These are phyloP conservation scores for Coriaria nepalensis DNA, from an alignment of 306 rosid species.

Conservation along the genomic window DNA sequence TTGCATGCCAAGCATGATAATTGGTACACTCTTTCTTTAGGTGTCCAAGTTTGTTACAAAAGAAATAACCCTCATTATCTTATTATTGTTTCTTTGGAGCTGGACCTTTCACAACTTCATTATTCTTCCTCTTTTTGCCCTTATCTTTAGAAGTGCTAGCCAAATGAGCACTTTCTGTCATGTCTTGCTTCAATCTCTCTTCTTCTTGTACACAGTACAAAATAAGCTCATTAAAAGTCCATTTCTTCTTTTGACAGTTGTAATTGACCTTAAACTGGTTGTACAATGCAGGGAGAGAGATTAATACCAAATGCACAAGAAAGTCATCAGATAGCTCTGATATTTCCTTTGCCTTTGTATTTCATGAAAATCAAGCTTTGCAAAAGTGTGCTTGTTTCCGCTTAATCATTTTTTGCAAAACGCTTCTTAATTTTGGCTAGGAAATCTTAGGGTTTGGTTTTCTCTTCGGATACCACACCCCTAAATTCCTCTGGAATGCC, in stretches of 20 bases:
- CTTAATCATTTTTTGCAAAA: not conserved
- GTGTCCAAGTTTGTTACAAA: not conserved
- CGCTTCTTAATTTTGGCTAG: not conserved
- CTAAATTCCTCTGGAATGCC: not conserved
- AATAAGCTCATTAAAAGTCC: constrained; percentile 2
- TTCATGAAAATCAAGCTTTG: not conserved
- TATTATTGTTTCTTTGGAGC: not conserved
- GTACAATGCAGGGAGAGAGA: not conserved
- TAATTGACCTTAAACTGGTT: not conserved
- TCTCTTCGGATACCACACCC: not conserved
- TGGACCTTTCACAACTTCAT: not conserved
- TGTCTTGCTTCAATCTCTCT: not conserved
- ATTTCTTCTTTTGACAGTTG: constrained; percentile 1
- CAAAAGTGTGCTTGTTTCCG: not conserved
- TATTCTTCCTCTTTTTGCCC: not conserved
- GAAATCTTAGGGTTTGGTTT: not conserved
- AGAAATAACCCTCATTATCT: not conserved
- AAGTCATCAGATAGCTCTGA: not conserved
- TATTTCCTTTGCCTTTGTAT: not conserved
- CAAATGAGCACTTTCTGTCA: constrained; percentile 7
- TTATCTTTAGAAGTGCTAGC: not conserved
- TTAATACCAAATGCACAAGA: not conserved
- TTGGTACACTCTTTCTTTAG: not conserved
- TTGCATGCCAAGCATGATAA: not conserved
- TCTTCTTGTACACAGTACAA: constrained; percentile 2